Evolutionary conservation across 202 grass and related monocot species (phyloP), one percentile per base, ranked within the genome.

Genomic region (Eragrostis tef): DNA sequence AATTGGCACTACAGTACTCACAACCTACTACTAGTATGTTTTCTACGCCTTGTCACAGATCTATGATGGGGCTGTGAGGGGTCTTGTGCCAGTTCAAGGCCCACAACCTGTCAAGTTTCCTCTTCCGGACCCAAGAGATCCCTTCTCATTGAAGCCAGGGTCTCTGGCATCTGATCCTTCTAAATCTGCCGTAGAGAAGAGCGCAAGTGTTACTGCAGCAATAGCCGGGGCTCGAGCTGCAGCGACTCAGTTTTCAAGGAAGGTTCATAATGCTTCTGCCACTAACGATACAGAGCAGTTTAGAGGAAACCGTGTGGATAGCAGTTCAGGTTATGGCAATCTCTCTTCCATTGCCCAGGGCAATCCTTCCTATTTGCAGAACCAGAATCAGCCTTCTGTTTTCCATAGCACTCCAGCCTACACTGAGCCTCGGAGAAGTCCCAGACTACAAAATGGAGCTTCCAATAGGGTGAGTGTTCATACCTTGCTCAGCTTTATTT

Each of bases 101-200:
- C 94, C 94, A 19, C 73, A 91, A 13, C 88, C 92, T 4, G 82
- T 94, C 57, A 98, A 88, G 62, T 98, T 94, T 56, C 94, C 88
- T 4, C 90, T 94, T 87, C 92, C 92, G 49, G 81, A 92, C 57
- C 89, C 92, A 9, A 84, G 51, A 31, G 86, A 98, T 39, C 57
- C 49, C 34, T 89, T 89, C 22, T 97, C 92, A 41, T 68, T 92
- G 17, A 89, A 74, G 65, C 94, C 94, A 20, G 90, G 94, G 62
- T 83, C 71, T 84, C 86, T 98, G 22, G 68, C 58, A 29, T 81
- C 79, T 16, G 81, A 63, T 48, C 71, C 69, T 39, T 71, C 73
- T 25, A 85, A 78, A 77, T 58, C 82, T 36, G n/a, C 26, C 0
- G 16, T 83, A 12, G 81, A 80, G 21, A 93, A 87, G 56, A 70